Evolutionary conservation across 164 flowering plant genomes (phyloP).

Genomic region (Aristolochia fimbriata): DNA sequence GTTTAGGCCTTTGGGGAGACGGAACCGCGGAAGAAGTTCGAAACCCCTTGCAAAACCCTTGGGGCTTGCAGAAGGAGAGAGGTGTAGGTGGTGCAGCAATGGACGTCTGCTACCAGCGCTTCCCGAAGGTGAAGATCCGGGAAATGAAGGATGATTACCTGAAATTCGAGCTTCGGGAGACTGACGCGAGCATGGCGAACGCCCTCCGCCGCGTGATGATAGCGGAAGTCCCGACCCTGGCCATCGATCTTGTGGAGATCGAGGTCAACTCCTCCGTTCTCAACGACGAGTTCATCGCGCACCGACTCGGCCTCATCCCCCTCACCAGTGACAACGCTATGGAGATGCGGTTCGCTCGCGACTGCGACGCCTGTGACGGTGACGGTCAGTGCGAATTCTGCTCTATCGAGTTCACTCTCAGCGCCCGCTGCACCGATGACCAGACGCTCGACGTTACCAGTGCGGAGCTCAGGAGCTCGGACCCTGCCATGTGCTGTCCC

Average conservation of each 20-base stretch:
- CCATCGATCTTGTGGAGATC: conserved; percentile 93
- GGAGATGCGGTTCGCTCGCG: conserved; percentile 87
- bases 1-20: too few species aligned
- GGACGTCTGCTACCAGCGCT: conserved; percentile 64
- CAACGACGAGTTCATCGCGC: conserved; percentile 94
- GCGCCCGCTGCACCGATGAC: conserved; percentile 54
- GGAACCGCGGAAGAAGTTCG: too few species aligned
- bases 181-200: conserved; percentile 85
- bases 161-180: conserved; percentile 89
- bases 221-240: conserved; percentile 91
- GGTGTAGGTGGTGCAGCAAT: not conserved
- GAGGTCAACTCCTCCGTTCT: conserved; percentile 94
- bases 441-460: conserved; percentile 85
- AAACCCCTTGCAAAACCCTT: too few species aligned
- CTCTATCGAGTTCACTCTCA: conserved; percentile 82
- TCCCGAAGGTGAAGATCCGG: conserved; percentile 73
- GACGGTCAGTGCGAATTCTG: conserved; percentile 97
- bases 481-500: conserved; percentile 56
- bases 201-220: conserved; percentile 95
- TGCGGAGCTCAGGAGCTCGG: conserved; percentile 59
- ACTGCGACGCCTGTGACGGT: conserved; percentile 93
- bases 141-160: conserved; percentile 66
- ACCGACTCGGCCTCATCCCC: conserved; percentile 94
- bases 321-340: conserved; percentile 76
- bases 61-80: too few species aligned